A percentile compares a stretch with the other conserved stretches of the same genome.
phyloP scores from a whole-genome alignment of 257 asterid genomes.

The Fraxinus excelsior region DNA sequence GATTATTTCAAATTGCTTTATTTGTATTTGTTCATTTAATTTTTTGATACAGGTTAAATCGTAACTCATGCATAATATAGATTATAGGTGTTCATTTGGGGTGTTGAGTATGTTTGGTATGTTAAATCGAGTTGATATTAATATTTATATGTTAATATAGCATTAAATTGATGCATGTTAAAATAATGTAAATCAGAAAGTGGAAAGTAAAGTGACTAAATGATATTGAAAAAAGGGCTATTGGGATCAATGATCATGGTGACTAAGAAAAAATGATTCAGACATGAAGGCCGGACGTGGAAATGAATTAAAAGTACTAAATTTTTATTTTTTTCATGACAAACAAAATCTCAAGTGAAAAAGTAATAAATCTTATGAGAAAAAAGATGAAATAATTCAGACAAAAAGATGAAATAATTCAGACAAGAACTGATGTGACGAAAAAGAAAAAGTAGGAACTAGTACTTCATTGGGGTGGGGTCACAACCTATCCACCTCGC shows the following conservation, averaged over 20 bases:
- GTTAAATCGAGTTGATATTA: too few species aligned
- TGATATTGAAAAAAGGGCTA: not conserved
- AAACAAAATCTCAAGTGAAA: not conserved
- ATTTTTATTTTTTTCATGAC: not conserved
- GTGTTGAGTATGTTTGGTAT: too few species aligned
- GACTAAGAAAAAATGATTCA: not conserved
- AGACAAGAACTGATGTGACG: constrained; percentile 1
- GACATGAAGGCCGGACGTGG: not conserved
- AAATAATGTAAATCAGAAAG: not conserved
- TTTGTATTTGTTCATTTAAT: too few species aligned
- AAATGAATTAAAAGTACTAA: not conserved
- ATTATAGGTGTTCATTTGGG: too few species aligned
- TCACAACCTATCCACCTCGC: not conserved
- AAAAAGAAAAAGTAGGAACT: too few species aligned
- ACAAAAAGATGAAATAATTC: too few species aligned
- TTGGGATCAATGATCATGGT: not conserved
- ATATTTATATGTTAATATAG: too few species aligned
- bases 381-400: not conserved
- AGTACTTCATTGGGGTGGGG: not conserved
- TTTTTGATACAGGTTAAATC: too few species aligned
- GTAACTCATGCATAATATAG: too few species aligned
- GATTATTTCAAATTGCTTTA: not conserved
- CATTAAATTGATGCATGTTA: too few species aligned
- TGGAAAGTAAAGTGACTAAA: not conserved
- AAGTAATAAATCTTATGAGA: not conserved